Conservation (phyloP, 148 eudicot genomes). For the Chenopodium album region DNA sequence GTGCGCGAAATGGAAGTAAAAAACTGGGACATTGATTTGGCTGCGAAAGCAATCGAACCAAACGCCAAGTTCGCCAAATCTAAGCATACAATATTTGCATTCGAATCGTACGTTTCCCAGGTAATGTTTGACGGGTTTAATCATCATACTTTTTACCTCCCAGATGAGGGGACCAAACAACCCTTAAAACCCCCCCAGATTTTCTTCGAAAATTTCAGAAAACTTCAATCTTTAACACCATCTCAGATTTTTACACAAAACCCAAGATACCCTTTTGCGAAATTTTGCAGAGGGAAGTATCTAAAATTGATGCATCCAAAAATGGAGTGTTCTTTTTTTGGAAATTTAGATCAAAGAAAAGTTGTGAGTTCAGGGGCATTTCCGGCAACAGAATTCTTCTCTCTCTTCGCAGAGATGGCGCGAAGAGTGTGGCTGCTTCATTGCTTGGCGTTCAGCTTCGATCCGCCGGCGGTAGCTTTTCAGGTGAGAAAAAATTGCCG, state of each 20-base stretch:
- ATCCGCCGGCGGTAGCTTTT: conserved; percentile 55
- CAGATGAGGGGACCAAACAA: conserved; percentile 21
- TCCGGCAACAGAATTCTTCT: conserved; percentile 62
- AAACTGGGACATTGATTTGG: conserved; percentile 69
- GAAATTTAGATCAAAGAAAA: conserved; percentile 76
- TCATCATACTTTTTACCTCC: conserved; percentile 34
- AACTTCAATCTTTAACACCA: conserved; percentile 41
- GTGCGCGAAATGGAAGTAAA: conserved; percentile 68
- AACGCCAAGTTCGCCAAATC: conserved; percentile 33
- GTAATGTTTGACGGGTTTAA: conserved; percentile 73
- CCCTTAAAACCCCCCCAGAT: neutral
- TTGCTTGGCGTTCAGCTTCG: conserved; percentile 60
- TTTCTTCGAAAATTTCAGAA: conserved; percentile 44
- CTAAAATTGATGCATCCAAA: conserved; percentile 73
- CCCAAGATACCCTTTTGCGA: conserved; percentile 51
- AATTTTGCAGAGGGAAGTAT: conserved; percentile 59
- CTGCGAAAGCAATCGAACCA: conserved; percentile 53
- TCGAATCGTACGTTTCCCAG: conserved; percentile 65
- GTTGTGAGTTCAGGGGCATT: conserved; percentile 54
- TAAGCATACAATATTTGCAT: conserved; percentile 49
- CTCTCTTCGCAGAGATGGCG: conserved; percentile 69
- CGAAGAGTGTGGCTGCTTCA: conserved; percentile 76
- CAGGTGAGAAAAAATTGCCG: conserved; percentile 56
- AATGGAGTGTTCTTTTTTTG: conserved; percentile 85
- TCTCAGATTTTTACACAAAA: conserved; percentile 36